Base-by-base conservation (phyloP, 306 rosid genomes). In the Dryas alaskensis region DNA sequence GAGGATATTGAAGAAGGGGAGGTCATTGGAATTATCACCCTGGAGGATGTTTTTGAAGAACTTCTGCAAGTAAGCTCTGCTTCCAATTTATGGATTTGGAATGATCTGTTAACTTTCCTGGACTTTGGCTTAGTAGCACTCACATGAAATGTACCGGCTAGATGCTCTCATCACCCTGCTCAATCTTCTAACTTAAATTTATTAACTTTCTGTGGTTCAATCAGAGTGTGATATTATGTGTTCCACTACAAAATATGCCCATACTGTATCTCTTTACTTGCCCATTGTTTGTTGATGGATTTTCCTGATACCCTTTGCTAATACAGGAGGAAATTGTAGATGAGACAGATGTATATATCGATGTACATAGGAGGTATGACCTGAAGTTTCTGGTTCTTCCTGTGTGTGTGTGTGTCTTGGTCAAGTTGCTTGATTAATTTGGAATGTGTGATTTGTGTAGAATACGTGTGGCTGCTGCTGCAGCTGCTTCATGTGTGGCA, bases 41-140 rank as follows among this genome's bases (percentile, higher is more conserved):
- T 93, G 52, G 97, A 93, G 81, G 98, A 93, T 86, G 96, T 93
- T 69, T 91, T 91, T 79, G 97, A 91, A 85, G 98, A 94, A 82
- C 98, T 94, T 83, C 82, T 94, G 82, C 97, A 85, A 69, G 86
- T 79, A 78, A 60, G 69, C 69, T 53, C 57, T 62, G 53, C 52
- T 57, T 78, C 71, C 39, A 46, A 61, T 3, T 10, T 55, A 9
- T 45, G 53, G 40, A 76, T 58, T 7, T 57, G 42, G 42, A 67
- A 48, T 25, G 48, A 16, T 65, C n/a, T 31, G 2, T 25, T 14
- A 7, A 44, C 7, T 27, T 67, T 11, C 16, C 22, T 48, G 47
- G 8, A 47, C 43, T 62, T 63, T 74, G 64, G 50, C 31, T 14
- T 10, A n/a, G n/a, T 25, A 65, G 55, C 73, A 42, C 11, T 55